phyloP scores from a whole-genome alignment of 441 rosid genomes.

The Gossypium laxum region DNA sequence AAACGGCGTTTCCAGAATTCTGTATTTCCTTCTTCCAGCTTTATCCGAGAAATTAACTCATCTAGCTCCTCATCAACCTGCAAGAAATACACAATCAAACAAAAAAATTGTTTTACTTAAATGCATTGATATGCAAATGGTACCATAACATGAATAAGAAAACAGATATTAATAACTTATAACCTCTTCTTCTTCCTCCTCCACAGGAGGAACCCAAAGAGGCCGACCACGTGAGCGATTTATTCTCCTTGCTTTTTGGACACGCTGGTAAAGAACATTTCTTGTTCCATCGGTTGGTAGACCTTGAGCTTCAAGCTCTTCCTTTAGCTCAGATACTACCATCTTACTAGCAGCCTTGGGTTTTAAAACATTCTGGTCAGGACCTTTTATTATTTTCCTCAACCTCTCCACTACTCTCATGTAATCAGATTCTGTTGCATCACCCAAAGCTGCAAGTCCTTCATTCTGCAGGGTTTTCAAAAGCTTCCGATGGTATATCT shows the following conservation, averaged over 20 bases:
- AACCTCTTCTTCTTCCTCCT: slow-evolving; percentile 94
- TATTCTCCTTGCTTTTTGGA: slow-evolving; percentile 92
- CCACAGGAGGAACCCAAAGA: slow-evolving; percentile 94
- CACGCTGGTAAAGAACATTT: slow-evolving; percentile 96
- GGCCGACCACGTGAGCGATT: slow-evolving; percentile 95
- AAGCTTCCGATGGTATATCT: slow-evolving; percentile 61
- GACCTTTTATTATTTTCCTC: slow-evolving; percentile 66
- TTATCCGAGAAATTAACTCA: slow-evolving; percentile 68
- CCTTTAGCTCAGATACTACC: slow-evolving; percentile 82
- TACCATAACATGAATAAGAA: not conserved
- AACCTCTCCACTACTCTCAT: slow-evolving; percentile 63
- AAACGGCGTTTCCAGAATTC: slow-evolving; percentile 93
- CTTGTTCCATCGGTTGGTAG: slow-evolving; percentile 93
- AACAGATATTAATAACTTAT: not conserved
- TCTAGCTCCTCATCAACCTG: slow-evolving; percentile 85
- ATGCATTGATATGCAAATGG: not conserved
- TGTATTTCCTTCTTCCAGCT: slow-evolving; percentile 86
- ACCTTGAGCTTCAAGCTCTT: slow-evolving; percentile 92
- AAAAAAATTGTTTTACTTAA: not conserved
- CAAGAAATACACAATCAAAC: slow-evolving; percentile 10
- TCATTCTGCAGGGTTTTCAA: slow-evolving; percentile 59
- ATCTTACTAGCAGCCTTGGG: slow-evolving; percentile 99
- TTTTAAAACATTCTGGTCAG: slow-evolving; percentile 63
- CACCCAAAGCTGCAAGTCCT: slow-evolving; percentile 65
- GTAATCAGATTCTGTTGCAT: slow-evolving; percentile 74